Evolutionary conservation across 179 eudicot species (phyloP).

Genomic region (Actinidia chinensis): DNA sequence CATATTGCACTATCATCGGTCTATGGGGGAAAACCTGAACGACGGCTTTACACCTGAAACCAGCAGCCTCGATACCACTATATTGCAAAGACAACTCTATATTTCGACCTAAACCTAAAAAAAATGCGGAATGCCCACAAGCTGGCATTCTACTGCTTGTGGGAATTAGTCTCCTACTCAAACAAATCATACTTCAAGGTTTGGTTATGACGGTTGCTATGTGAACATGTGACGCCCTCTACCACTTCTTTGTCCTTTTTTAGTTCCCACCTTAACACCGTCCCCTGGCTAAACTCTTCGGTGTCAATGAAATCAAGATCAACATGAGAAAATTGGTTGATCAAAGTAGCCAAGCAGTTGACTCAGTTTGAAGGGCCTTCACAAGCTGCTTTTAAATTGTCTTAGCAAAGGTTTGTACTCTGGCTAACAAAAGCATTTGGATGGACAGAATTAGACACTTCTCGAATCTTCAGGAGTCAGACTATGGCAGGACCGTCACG

Average conservation of each 20-base stretch:
- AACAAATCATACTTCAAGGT: constrained; percentile 36
- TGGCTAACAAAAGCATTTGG: constrained; percentile 54
- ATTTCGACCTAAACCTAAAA: constrained; percentile 55
- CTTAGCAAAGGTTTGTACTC: constrained; percentile 82
- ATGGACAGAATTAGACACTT: constrained; percentile 56
- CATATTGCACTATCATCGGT: constrained; percentile 72
- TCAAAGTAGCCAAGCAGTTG: constrained; percentile 79
- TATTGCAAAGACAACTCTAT: constrained; percentile 87
- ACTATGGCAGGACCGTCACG: constrained; percentile 92
- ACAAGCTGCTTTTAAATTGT: constrained; percentile 73
- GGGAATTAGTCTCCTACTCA: constrained; percentile 35
- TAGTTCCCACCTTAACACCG: constrained; percentile 48
- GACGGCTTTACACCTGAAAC: constrained; percentile 73
- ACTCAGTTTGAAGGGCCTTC: constrained; percentile 81
- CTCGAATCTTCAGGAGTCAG: constrained; percentile 83
- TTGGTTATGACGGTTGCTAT: constrained; percentile 33
- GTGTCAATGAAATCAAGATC: constrained; percentile 48
- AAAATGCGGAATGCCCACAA: constrained; percentile 24
- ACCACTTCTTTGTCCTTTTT: constrained; percentile 61
- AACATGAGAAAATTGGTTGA: constrained; percentile 74
- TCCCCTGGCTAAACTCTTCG: constrained; percentile 52
- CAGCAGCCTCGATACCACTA: constrained; percentile 97
- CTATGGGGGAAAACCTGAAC: constrained; percentile 54
- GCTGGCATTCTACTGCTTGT: constrained; percentile 38
- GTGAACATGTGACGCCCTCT: constrained; percentile 28